These are phyloP conservation scores for Thuja plicata DNA, from an alignment of 83 land plant genomes.

Conservation along the genomic window DNA sequence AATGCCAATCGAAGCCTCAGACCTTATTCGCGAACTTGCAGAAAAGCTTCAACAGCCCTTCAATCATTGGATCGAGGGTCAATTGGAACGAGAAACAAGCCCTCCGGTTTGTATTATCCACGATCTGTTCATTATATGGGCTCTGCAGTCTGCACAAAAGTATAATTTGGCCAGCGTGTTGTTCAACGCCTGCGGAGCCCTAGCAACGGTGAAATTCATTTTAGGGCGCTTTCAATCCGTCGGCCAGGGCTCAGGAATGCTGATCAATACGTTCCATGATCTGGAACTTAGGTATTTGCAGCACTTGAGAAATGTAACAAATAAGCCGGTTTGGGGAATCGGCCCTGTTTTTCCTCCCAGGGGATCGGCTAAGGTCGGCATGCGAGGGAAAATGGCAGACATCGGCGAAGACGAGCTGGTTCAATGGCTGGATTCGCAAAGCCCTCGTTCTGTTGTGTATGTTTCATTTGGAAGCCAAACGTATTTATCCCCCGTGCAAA, in stretches of 20 bases:
- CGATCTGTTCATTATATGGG: conserved; percentile 33
- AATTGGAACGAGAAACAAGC: neutral
- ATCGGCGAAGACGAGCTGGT: neutral
- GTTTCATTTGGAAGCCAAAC: neutral
- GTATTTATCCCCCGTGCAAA: neutral
- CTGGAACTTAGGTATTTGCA: neutral
- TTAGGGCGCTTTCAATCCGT: neutral
- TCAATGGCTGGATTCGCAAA: neutral
- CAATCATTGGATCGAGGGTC: neutral
- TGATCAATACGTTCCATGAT: neutral
- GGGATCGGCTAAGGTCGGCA: neutral
- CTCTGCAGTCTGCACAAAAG: conserved; percentile 23
- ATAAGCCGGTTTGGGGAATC: neutral
- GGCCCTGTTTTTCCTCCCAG: neutral
- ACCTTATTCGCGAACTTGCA: neutral
- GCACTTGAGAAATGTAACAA: neutral
- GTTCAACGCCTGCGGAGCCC: conserved; percentile 18
- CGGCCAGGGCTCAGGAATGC: neutral
- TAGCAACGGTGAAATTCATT: neutral
- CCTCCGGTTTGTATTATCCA: conserved; percentile 36
- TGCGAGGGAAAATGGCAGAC: neutral
- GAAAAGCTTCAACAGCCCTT: neutral
- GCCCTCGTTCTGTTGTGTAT: neutral
- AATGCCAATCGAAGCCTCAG: conserved; percentile 11
- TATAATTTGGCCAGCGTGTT: conserved; percentile 33